Evolutionary conservation across 2,329 filamentous ascomycete species (phyloP).

Genomic region (Fusarium subglutinans): DNA sequence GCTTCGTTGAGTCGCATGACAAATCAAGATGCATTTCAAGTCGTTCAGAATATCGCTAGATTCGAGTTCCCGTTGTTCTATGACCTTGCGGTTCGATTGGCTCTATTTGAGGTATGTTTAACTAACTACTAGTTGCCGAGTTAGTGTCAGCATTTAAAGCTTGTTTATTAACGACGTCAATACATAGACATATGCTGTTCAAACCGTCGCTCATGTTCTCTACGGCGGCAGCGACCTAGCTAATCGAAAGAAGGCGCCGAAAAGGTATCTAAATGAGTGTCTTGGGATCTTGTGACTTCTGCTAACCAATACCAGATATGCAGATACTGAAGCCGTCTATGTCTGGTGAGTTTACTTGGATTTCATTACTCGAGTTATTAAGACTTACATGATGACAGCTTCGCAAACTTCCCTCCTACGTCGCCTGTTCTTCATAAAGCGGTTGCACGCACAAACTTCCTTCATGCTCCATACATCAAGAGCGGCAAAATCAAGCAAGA

Average conservation of each 20-base stretch:
- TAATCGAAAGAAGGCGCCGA: constrained; percentile 44
- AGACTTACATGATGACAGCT: constrained; percentile 36
- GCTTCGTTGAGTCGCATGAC: constrained; percentile 53
- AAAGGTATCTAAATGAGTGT: constrained; percentile 43
- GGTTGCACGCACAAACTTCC: constrained; percentile 52
- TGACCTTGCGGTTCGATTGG: constrained; percentile 50
- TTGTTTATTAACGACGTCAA: neutral
- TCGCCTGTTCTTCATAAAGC: constrained; percentile 47
- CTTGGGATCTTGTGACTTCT: neutral
- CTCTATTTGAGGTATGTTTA: constrained; percentile 50
- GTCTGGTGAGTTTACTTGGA: constrained; percentile 41
- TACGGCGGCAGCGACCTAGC: constrained; percentile 49
- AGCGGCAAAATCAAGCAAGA: constrained; percentile 49
- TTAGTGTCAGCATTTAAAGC: neutral
- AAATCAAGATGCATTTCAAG: constrained; percentile 55
- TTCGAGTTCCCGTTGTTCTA: constrained; percentile 53
- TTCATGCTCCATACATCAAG: constrained; percentile 51
- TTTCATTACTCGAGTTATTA: neutral
- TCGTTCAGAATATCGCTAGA: constrained; percentile 48
- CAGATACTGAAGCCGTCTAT: constrained; percentile 53
- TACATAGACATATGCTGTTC: constrained; percentile 52
- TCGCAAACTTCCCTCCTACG: constrained; percentile 42
- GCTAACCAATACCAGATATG: constrained; percentile 46
- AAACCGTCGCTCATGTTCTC: constrained; percentile 50
- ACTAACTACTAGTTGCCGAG: neutral